Base-by-base conservation (phyloP, 208 protist genomes). In the Trypanosoma avium region DNA sequence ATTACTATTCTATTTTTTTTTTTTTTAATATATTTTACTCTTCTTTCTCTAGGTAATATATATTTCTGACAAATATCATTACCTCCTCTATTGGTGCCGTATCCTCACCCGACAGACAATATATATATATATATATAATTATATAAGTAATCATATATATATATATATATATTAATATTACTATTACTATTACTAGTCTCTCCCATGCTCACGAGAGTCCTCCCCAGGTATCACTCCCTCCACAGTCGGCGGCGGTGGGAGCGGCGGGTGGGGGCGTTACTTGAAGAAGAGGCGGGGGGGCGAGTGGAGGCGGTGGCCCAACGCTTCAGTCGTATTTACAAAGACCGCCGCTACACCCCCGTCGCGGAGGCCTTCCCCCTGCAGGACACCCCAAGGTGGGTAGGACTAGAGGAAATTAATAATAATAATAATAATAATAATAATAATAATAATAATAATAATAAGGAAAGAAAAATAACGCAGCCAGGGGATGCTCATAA, bases 281-380 rank as follows among this genome's bases (percentile, higher is more conserved):
- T 96, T 0, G 73, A 75, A 7, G 77, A 90, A 32, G 74, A 70
- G 26, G 77, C 73, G n/a, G 82, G 92, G 45, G 71, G 69, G 13
- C 55, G 63, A 32, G 77, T 89, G 12, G 84, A 94, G 53, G 55
- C 70, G 6, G 85, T 81, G 15, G 78, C 85, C n/a, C 68, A 80
- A 47, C 82, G 88, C 22, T 96, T 93, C 59, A 67, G 87, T 10
- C 86, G 86, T 48, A 86, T 94, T 33, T 96, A 96, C 72, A 84
- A 82, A 62, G 82, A 93, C 26, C 78, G 84, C 13, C 70, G 76
- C 30, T 96, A 81, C 75, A 93, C 86, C 0, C 88, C 91, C 0
- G 88, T 96, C 0, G 86, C 90, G 56, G 79, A 81, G 36, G 90
- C 77, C 0, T 96, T 96, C 52, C 90, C 90, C 4, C 75, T 90